Percentiles rank a stretch among this genome's conserved stretches.
phyloP scores from a whole-genome alignment of 805 yeast genomes.

The Teunomyces panamensis region DNA sequence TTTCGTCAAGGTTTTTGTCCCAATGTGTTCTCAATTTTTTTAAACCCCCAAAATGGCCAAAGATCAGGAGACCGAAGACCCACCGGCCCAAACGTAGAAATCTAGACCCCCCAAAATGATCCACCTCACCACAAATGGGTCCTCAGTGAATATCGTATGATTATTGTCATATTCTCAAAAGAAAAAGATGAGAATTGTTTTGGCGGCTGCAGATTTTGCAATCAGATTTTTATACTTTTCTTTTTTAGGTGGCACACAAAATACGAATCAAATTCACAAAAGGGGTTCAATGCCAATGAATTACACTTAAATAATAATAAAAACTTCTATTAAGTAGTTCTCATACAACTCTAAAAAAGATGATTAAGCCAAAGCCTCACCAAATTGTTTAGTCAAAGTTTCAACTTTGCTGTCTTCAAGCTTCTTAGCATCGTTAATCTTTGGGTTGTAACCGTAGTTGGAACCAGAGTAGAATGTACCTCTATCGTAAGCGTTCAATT shows the following conservation, averaged over 20 bases:
- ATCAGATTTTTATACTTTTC: not conserved
- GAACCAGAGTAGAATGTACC: constrained; percentile 41
- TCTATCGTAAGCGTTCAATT: constrained; percentile 46
- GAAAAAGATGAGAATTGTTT: not conserved
- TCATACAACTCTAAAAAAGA: no score
- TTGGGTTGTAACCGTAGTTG: constrained; percentile 18
- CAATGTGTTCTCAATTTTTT: not conserved
- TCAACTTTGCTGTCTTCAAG: not conserved
- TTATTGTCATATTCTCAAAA: not conserved
- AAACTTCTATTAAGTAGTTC: no score
- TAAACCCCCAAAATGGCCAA: not conserved
- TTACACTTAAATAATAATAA: no score
- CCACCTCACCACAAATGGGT: constrained; percentile 1
- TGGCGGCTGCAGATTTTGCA: not conserved
- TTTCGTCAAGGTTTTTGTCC: not conserved
- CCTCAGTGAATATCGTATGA: not conserved
- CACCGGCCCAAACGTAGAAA: no score
- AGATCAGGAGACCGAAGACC: not conserved
- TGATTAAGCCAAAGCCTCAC: not conserved
- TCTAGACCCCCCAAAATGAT: not conserved
- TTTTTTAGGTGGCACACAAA: no score
- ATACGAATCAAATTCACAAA: constrained; percentile 12
- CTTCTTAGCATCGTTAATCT: not conserved
- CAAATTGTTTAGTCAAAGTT: not conserved
- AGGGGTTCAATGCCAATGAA: constrained; percentile 11